phyloP scores from a whole-genome alignment of 495 filamentous ascomycete species.

The Platismatia glauca region DNA sequence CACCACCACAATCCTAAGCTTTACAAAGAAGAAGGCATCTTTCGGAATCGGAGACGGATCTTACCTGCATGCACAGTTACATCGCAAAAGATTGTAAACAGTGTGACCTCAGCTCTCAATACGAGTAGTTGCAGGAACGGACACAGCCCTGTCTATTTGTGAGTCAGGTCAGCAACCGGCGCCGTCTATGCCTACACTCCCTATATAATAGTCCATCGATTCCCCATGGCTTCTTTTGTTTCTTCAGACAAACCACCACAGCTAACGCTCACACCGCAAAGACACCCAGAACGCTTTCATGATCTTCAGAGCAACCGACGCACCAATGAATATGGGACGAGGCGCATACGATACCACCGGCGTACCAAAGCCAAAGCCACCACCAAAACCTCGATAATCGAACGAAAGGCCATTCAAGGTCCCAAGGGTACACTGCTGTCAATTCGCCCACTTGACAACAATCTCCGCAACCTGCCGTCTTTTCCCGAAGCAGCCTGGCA shows the following conservation, averaged over 20 bases:
- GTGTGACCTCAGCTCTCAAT: slow-evolving; percentile 18
- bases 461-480: slow-evolving; percentile 9
- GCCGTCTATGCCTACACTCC: neutral
- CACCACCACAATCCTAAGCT: slow-evolving; percentile 22
- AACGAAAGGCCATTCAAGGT: slow-evolving; percentile 24
- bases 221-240: slow-evolving; percentile 5
- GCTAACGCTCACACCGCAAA: slow-evolving; percentile 19
- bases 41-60: slow-evolving; percentile 15
- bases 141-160: slow-evolving; percentile 21
- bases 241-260: slow-evolving; percentile 12
- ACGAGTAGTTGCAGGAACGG: slow-evolving; percentile 16
- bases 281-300: slow-evolving; percentile 28
- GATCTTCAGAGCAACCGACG: slow-evolving; percentile 41
- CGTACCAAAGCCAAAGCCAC: slow-evolving; percentile 48
- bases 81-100: slow-evolving; percentile 9
- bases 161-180: slow-evolving; percentile 21
- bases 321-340: slow-evolving; percentile 48
- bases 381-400: slow-evolving; percentile 30
- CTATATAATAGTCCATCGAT: slow-evolving; percentile 13
- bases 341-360: slow-evolving; percentile 54
- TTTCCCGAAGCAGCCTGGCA: slow-evolving; percentile 14
- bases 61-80: slow-evolving; percentile 18
- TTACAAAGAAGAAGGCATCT: slow-evolving; percentile 16
- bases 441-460: neutral
- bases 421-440: slow-evolving; percentile 14